phyloP scores from a whole-genome alignment of 2,329 filamentous ascomycete species.

The Aspergillus sp. region DNA sequence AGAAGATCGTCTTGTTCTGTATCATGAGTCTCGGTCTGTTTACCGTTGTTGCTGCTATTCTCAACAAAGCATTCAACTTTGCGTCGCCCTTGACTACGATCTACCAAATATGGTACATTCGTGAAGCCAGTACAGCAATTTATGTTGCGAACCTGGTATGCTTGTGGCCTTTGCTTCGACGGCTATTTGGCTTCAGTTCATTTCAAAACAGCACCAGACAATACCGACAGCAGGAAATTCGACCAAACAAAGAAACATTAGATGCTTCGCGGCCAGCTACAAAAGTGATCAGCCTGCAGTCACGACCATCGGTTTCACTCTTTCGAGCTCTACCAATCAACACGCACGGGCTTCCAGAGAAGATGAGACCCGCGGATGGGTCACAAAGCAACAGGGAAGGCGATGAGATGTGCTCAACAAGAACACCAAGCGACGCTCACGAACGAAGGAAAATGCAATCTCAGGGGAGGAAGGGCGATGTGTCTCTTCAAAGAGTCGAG shows the following conservation, averaged over 20 bases:
- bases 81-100: slow-evolving; percentile 35
- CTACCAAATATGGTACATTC: slow-evolving; percentile 46
- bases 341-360: slow-evolving; percentile 9
- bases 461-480: background rate
- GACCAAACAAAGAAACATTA: slow-evolving; percentile 17
- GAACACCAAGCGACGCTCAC: background rate
- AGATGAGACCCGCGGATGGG: background rate
- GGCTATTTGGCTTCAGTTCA: slow-evolving; percentile 28
- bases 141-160: slow-evolving; percentile 48
- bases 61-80: slow-evolving; percentile 50
- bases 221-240: slow-evolving; percentile 15
- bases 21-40: slow-evolving; percentile 42
- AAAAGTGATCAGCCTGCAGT: slow-evolving; percentile 10
- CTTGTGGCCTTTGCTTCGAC: slow-evolving; percentile 32
- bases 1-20: slow-evolving; percentile 35
- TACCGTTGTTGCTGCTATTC: slow-evolving; percentile 46
- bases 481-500: no score
- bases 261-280: slow-evolving; percentile 11
- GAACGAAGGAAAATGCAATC: background rate
- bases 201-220: slow-evolving; percentile 28
- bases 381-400: background rate
- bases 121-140: slow-evolving; percentile 40
- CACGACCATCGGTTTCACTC: slow-evolving; percentile 21
- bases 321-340: slow-evolving; percentile 13
- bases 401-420: background rate